Conservation (phyloP, 345 rosid genomes). For the Gossypium thurberi region DNA sequence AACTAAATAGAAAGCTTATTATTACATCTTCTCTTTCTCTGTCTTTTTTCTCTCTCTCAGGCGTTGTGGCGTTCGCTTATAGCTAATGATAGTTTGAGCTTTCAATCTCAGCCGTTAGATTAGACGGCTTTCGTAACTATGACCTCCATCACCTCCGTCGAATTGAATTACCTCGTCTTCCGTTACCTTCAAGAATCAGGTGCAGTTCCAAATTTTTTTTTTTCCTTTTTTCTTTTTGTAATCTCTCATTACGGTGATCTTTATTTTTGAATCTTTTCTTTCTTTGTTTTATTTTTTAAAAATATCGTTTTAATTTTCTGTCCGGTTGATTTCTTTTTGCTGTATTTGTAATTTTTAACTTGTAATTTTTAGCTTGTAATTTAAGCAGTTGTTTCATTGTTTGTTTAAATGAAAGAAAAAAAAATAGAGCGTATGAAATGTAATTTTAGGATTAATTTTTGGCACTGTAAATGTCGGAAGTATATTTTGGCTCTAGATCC, state of each 20-base stretch:
- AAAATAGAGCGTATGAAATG: background rate
- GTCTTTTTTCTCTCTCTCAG: background rate
- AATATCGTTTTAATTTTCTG: background rate
- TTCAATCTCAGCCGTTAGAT: background rate
- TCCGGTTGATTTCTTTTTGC: slow-evolving; percentile 14
- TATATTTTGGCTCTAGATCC: slow-evolving; percentile 15
- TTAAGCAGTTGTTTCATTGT: background rate
- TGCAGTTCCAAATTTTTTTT: slow-evolving; percentile 4
- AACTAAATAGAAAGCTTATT: background rate
- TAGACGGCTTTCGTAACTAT: slow-evolving; percentile 23
- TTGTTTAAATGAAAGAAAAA: background rate
- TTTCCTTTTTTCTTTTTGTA: background rate
- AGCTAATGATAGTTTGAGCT: background rate
- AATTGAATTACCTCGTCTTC: slow-evolving; percentile 82
- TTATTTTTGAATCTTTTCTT: background rate
- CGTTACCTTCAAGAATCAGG: slow-evolving; percentile 97
- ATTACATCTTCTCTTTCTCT: background rate
- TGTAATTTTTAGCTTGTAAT: background rate
- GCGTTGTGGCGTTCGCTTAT: background rate
- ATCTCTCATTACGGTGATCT: background rate
- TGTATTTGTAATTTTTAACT: background rate
- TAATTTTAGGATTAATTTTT: background rate
- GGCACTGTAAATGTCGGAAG: background rate
- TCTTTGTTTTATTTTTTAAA: background rate
- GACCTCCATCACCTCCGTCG: slow-evolving; percentile 71